phyloP scores from a whole-genome alignment of 2,329 filamentous ascomycete species.

The Xylaria sp. region DNA sequence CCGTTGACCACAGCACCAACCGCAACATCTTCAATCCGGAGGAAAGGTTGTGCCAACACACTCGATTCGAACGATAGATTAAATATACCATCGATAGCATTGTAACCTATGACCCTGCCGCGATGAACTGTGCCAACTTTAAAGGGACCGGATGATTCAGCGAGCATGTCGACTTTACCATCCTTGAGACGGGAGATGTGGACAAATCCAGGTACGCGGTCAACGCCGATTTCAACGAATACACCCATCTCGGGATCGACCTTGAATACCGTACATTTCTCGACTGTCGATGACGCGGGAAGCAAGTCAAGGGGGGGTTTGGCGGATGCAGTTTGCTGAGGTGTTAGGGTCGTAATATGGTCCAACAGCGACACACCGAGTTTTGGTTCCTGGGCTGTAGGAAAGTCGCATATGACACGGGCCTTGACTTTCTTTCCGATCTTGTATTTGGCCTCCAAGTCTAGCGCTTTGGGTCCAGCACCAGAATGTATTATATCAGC shows the following conservation, averaged over 20 bases:
- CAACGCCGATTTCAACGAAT: slow-evolving; percentile 77
- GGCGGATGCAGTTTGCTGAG: slow-evolving; percentile 55
- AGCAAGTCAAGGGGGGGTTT: slow-evolving; percentile 67
- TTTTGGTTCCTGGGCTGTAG: slow-evolving; percentile 80
- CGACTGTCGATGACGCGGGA: slow-evolving; percentile 78
- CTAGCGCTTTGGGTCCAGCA: slow-evolving; percentile 72
- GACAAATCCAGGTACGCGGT: slow-evolving; percentile 82
- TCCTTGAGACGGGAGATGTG: slow-evolving; percentile 95
- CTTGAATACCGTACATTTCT: slow-evolving; percentile 80
- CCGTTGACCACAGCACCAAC: slow-evolving; percentile 84
- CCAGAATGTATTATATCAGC: slow-evolving; percentile 92
- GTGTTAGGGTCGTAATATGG: slow-evolving; percentile 76
- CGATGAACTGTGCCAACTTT: slow-evolving; percentile 81
- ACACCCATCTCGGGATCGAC: slow-evolving; percentile 84
- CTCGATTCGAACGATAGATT: slow-evolving; percentile 84
- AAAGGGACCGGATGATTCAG: slow-evolving; percentile 79
- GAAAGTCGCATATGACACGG: slow-evolving; percentile 88
- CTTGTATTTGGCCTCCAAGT: slow-evolving; percentile 82
- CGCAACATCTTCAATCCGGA: slow-evolving; percentile 90
- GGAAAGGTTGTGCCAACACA: slow-evolving; percentile 85
- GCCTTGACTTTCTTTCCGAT: slow-evolving; percentile 85
- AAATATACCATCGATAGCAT: slow-evolving; percentile 84
- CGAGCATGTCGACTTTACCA: slow-evolving; percentile 85
- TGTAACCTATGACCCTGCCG: slow-evolving; percentile 87
- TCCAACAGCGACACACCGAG: slow-evolving; percentile 88